These are phyloP conservation scores for Phytophthora nicotianae DNA, from an alignment of 352 stramenopile genomes.

Conservation along the genomic window DNA sequence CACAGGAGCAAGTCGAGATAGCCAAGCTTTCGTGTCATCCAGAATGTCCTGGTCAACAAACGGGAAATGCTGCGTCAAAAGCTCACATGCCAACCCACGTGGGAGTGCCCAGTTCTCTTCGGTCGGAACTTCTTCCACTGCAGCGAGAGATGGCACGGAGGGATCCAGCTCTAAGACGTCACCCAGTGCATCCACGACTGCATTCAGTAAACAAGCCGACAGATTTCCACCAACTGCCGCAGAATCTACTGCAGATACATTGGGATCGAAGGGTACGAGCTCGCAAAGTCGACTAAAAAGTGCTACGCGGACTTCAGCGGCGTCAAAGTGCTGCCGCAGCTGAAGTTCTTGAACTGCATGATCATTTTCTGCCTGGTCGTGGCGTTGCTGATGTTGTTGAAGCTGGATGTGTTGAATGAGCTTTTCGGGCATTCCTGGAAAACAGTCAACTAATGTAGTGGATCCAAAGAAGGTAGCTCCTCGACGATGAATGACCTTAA, in stretches of 20 bases:
- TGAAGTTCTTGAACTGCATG: conserved; percentile 16
- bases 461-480: conserved; percentile 14
- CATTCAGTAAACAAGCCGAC: conserved; percentile 45
- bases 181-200: conserved; percentile 61
- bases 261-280: conserved; percentile 51
- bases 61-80: conserved; percentile 50
- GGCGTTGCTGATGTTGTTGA: not conserved
- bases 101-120: conserved; percentile 44
- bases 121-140: conserved; percentile 31
- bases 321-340: conserved; percentile 26
- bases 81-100: conserved; percentile 31
- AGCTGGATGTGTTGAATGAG: conserved; percentile 26
- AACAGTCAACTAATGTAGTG: conserved; percentile 14
- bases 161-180: conserved; percentile 69
- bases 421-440: conserved; percentile 20
- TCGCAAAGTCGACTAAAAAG: conserved; percentile 67
- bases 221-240: conserved; percentile 41
- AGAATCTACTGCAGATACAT: not conserved
- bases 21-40: conserved; percentile 6
- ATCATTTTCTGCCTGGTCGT: conserved; percentile 2
- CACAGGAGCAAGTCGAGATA: conserved; percentile 18
- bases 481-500: conserved; percentile 21
- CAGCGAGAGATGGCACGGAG: conserved; percentile 33
- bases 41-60: conserved; percentile 33
- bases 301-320: conserved; percentile 49